phyloP scores from a whole-genome alignment of 1,139 yeast species.

The Geotrichum candidum region DNA sequence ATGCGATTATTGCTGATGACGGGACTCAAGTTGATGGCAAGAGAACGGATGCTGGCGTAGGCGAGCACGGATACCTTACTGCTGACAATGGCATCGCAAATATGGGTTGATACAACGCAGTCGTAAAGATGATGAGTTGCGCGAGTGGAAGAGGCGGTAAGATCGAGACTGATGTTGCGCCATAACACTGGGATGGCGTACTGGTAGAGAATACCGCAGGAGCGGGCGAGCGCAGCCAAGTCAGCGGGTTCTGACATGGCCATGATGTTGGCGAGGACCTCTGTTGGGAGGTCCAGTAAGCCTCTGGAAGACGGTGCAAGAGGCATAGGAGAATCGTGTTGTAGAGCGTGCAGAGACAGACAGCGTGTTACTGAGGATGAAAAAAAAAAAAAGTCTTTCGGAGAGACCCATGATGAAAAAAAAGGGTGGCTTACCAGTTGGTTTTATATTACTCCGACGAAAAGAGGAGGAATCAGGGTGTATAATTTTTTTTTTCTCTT shows the following conservation, averaged over 20 bases:
- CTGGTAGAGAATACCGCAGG: slow-evolving; percentile 4
- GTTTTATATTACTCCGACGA: background rate
- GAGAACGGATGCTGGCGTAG: background rate
- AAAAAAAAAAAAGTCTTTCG: background rate
- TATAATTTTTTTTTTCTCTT: background rate
- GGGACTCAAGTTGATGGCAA: slow-evolving; percentile 2
- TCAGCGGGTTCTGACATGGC: background rate
- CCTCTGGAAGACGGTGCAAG: background rate
- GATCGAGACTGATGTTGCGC: slow-evolving; percentile 2
- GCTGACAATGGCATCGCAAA: background rate
- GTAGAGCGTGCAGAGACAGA: background rate
- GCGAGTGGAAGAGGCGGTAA: background rate
- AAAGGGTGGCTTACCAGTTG: background rate
- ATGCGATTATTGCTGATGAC: background rate
- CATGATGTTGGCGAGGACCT: background rate
- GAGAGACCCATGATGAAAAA: background rate
- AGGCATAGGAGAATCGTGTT: background rate
- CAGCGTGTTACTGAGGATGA: background rate
- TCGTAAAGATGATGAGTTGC: background rate
- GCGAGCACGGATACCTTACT: slow-evolving; percentile 1
- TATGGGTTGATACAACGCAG: background rate
- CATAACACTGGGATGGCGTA: slow-evolving; percentile 4
- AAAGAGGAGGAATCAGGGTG: background rate
- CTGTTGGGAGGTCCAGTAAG: slow-evolving; percentile 9
- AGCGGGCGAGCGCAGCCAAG: slow-evolving; percentile 1